Evolutionary conservation across 2,329 filamentous ascomycete species (phyloP).

Genomic region (Passalora sequoiae): DNA sequence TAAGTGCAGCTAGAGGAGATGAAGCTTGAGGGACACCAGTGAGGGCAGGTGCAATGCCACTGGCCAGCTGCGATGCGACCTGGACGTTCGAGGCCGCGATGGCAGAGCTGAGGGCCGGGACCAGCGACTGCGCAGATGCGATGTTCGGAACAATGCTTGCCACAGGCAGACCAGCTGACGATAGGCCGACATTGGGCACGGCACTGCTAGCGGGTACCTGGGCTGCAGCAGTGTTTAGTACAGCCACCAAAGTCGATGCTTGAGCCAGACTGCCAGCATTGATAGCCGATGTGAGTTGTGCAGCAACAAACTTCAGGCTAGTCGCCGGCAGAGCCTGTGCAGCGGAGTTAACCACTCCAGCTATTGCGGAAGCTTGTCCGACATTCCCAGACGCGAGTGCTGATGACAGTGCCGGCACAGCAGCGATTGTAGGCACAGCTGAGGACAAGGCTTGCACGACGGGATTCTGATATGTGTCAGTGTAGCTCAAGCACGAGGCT

Average conservation of each 20-base stretch:
- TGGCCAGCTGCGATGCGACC: neutral
- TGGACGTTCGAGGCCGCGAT: neutral
- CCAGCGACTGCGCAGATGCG: no score
- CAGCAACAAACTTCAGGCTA: neutral
- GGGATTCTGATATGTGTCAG: neutral
- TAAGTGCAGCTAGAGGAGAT: neutral
- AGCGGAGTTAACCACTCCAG: neutral
- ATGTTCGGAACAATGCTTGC: no score
- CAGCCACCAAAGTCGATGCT: neutral
- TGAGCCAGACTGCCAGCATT: neutral
- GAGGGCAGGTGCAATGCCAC: neutral
- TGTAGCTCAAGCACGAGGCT: neutral
- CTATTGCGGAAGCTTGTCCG: neutral
- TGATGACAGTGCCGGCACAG: neutral
- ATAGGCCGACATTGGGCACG: no score
- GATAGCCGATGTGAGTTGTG: neutral
- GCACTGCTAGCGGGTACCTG: no score
- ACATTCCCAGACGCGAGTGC: neutral
- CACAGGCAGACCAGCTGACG: no score
- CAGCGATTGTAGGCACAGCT: neutral
- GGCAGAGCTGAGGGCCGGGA: neutral
- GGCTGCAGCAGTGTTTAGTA: no score
- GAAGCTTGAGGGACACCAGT: neutral
- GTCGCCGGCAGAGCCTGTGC: neutral
- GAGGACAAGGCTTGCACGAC: neutral